Percentiles rank a stretch among this genome's conserved stretches.
Conservation (phyloP, 75 land plant genomes). For the Chamaecyparis obtusa region DNA sequence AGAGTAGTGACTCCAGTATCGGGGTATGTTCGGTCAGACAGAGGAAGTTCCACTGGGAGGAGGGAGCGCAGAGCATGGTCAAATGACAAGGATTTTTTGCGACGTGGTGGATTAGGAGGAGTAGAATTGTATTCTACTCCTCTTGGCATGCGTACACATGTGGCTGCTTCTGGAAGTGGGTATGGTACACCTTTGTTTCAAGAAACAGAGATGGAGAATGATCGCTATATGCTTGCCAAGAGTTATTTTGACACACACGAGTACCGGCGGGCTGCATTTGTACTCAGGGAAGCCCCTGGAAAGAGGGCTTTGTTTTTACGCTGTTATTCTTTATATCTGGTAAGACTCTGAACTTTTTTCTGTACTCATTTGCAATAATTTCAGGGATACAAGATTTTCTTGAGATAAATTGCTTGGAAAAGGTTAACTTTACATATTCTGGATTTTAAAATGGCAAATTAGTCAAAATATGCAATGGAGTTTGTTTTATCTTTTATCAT, state of each 20-base stretch:
- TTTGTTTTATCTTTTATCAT: background rate
- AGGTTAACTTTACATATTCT: background rate
- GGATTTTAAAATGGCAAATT: background rate
- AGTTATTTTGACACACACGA: conserved; percentile 85
- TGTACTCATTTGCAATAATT: conserved; percentile 2
- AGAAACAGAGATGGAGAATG: conserved; percentile 44
- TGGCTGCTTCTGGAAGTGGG: background rate
- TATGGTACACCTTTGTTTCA: background rate
- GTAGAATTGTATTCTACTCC: background rate
- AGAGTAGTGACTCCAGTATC: conserved; percentile 43
- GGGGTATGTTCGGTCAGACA: conserved; percentile 28
- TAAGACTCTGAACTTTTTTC: conserved; percentile 12
- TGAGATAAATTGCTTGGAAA: background rate
- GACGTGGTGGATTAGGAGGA: conserved; percentile 30
- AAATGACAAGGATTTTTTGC: conserved; percentile 24
- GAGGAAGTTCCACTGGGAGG: conserved; percentile 32
- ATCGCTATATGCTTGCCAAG: conserved; percentile 73
- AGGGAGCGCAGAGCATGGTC: conserved; percentile 15
- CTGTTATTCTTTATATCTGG: conserved; percentile 90
- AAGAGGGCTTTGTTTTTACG: conserved; percentile 82
- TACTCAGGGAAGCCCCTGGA: conserved; percentile 60
- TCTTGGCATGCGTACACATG: background rate
- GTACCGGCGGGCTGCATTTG: conserved; percentile 83
- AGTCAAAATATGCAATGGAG: background rate
- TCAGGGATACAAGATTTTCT: background rate